Base-by-base conservation (phyloP, 352 stramenopile species). In the Globisporangium echinulatum region DNA sequence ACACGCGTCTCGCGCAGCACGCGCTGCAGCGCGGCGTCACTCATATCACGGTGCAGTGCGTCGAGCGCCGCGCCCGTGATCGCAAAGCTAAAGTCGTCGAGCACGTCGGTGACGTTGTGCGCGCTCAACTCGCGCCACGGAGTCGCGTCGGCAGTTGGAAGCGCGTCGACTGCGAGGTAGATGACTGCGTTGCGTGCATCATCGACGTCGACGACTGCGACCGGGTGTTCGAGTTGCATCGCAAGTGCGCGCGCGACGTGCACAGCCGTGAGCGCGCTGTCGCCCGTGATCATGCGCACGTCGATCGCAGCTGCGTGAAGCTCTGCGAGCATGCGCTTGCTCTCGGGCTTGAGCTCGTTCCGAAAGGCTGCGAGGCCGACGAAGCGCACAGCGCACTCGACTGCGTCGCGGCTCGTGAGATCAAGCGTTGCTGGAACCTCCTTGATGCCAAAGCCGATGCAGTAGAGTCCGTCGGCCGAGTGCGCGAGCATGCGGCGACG, bases 341-440 rank as follows among this genome's bases (percentile, higher is more conserved):
- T 82, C 44, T 96, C 79, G 11, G 75, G 61, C 61, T 91, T 92
- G 56, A 96, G 72, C 39, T 77, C 67, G 61, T 97, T 97, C 68
- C 87, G 69, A 70, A 96, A 97, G 33, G 91, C 69, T 10, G 90
- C 64, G 37, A 96, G 71, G 7, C 88, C 87, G 47, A 79, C 56
- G 52, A 96, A 90, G 6, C 56, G 52, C 1, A 95, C 66, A 25
- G 69, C 67, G 2, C 38, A 66, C 52, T 96, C 88, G n/a, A 95
- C 68, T 10, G 75, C 52, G 5, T 63, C 52, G 6, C 72, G 71
- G 40, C 68, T 53, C 33, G 67, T 60, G 0, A 59, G 15, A 15
- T 73, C 43, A 10, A 73, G 48, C 44, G 40, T 0, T 40, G 25
- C 50, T 9, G 60, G 62, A 4, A 82, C 19, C 39, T 72, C 62